A percentile compares a stretch with the other conserved stretches of the same genome.
These are phyloP conservation scores for Aspergillus piperis DNA, from an alignment of 2,329 filamentous ascomycete species.

Conservation along the genomic window DNA sequence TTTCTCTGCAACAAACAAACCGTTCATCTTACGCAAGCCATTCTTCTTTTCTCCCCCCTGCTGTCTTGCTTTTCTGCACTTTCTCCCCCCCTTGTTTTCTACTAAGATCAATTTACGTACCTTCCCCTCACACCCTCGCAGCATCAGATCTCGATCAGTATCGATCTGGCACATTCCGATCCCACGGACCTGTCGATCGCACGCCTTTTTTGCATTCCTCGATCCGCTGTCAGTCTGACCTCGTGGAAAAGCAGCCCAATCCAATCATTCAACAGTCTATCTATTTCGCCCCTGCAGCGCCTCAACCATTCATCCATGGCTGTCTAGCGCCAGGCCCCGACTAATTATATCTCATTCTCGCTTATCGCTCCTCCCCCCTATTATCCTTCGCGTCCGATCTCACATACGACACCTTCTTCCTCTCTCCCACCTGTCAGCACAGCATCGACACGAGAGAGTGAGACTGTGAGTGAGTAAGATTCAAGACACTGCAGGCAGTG, in stretches of 20 bases:
- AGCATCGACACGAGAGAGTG: neutral
- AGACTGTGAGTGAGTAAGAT: neutral
- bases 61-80: neutral
- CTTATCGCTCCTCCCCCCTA: conserved; percentile 15
- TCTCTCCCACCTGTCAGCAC: neutral
- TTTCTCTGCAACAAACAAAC: neutral
- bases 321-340: neutral
- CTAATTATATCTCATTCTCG: conserved; percentile 12
- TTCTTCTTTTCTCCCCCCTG: neutral
- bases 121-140: neutral
- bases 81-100: neutral
- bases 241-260: neutral
- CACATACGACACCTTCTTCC: neutral
- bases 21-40: neutral
- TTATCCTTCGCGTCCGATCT: neutral
- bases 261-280: neutral
- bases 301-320: neutral
- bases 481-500: conserved; percentile 1
- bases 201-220: neutral
- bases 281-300: neutral
- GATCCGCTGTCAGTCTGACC: neutral
- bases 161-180: neutral
- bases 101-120: neutral
- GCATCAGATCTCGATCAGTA: neutral
- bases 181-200: neutral